Base-by-base conservation (phyloP, 164 flowering plant genomes). In the Aristolochia contorta region DNA sequence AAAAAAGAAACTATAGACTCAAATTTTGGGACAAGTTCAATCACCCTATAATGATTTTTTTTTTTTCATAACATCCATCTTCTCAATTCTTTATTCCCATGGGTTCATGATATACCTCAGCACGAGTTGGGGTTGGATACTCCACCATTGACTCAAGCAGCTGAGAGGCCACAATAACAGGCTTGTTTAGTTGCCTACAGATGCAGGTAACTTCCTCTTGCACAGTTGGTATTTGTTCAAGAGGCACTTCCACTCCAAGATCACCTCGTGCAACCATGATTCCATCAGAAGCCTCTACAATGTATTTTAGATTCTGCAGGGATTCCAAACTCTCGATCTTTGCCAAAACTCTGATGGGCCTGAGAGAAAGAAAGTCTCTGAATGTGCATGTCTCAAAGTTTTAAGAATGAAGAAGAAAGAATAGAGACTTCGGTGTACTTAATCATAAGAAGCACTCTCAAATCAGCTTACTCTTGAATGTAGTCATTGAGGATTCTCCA, bases 211-310 rank as follows among this genome's bases (percentile, higher is more conserved):
- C 84, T 37, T 75, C 59, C 67, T 79, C 82, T 69, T 91, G 97
- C 59, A 80, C 83, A 0, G 83, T 54, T 30, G 97, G 97, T 67
- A 91, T 85, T 69, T 86, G 81, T 70, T 86, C 96, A 23, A 88
- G 83, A 22, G 97, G 96, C 50, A 91, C 81, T 69, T 91, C 85
- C 50, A 85, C 96, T 24, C 97, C 97, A 56, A 91, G 89, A 69
- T 91, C 97, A 65, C 96, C 94, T 20, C 97, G 82, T 30, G 96
- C 97, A 47, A 91, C 82, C 96, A 91, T 88, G 64, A 86, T 78
- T 43, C 97, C 96, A 82, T 91, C 94, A 62, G 96, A 91, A 64
- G 88, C 90, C 69, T 77, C 77, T 41, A 88, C 74, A 53, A 91
- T 88, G 55, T 82, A 86, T 69, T 79, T 77, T 69, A 91, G 66